phyloP scores from a whole-genome alignment of 805 yeast species.

The Grigorovia jiainica region DNA sequence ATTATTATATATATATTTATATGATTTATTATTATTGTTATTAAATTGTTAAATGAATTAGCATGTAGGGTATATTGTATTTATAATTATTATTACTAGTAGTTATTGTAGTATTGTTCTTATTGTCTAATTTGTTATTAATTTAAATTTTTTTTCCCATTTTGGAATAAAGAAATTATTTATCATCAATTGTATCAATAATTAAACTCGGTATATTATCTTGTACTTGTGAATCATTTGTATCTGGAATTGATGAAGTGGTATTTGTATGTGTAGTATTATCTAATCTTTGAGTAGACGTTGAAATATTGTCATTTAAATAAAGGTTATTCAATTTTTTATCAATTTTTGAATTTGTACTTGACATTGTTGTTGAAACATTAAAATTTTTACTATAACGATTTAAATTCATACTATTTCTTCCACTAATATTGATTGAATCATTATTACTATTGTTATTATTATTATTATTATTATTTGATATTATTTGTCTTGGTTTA shows the following conservation, averaged over 20 bases:
- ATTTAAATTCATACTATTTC: background rate
- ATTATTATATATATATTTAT: slow-evolving; percentile 1
- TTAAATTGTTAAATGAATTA: too few relatives aligned
- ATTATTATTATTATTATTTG: background rate
- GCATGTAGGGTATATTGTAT: too few relatives aligned
- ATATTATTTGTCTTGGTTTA: background rate
- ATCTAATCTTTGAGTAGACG: slow-evolving; percentile 10
- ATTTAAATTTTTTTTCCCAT: too few relatives aligned
- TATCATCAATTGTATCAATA: slow-evolving; percentile 5
- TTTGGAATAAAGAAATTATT: too few relatives aligned
- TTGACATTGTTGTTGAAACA: background rate
- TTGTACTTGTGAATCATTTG: slow-evolving; percentile 14
- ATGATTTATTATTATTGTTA: too few relatives aligned
- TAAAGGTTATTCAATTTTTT: background rate
- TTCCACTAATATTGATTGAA: background rate
- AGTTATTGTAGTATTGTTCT: too few relatives aligned
- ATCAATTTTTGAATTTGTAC: background rate
- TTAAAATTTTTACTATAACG: background rate
- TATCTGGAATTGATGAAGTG: slow-evolving; percentile 20
- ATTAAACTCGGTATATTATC: slow-evolving; percentile 9
- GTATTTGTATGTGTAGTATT: slow-evolving; percentile 11
- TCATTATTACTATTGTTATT: background rate
- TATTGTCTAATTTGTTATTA: too few relatives aligned
- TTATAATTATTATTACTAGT: too few relatives aligned
- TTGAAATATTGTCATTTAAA: background rate